These are phyloP conservation scores for Epichloe hybrida DNA, from an alignment of 2,329 filamentous ascomycete genomes.

Conservation along the genomic window DNA sequence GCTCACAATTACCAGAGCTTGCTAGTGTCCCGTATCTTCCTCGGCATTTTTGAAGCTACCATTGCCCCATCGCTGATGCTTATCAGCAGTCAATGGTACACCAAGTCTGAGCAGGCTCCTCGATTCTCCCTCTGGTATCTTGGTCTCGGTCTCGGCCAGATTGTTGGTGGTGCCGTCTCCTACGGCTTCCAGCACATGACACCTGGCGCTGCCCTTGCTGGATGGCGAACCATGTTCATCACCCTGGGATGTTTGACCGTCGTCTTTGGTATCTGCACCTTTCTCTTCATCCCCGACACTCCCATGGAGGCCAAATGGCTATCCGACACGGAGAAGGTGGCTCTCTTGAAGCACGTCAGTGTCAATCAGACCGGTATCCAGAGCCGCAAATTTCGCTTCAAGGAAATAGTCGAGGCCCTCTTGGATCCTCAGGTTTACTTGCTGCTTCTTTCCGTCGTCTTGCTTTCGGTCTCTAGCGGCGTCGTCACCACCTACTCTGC, in stretches of 20 bases:
- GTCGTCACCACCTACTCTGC: constrained; percentile 42
- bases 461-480: constrained; percentile 37
- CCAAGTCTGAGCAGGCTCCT: constrained; percentile 46
- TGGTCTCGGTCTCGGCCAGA: constrained; percentile 45
- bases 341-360: constrained; percentile 37
- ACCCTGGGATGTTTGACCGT: constrained; percentile 43
- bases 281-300: constrained; percentile 25
- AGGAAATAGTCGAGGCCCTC: constrained; percentile 38
- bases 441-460: constrained; percentile 32
- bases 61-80: constrained; percentile 47
- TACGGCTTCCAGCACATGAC: constrained; percentile 42
- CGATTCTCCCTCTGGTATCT: constrained; percentile 49
- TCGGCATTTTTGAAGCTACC: constrained; percentile 48
- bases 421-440: constrained; percentile 38
- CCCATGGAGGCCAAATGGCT: constrained; percentile 34
- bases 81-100: constrained; percentile 47
- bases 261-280: constrained; percentile 17
- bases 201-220: constrained; percentile 39
- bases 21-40: constrained; percentile 40
- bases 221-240: constrained; percentile 60
- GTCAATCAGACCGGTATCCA: constrained; percentile 45
- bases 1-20: constrained; percentile 38
- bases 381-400: constrained; percentile 37
- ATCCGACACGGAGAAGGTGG: constrained; percentile 33
- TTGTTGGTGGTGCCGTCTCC: constrained; percentile 51